Evolutionary conservation across 2,329 filamentous ascomycete species (phyloP).

Genomic region (Chalaropsis thielavioides): DNA sequence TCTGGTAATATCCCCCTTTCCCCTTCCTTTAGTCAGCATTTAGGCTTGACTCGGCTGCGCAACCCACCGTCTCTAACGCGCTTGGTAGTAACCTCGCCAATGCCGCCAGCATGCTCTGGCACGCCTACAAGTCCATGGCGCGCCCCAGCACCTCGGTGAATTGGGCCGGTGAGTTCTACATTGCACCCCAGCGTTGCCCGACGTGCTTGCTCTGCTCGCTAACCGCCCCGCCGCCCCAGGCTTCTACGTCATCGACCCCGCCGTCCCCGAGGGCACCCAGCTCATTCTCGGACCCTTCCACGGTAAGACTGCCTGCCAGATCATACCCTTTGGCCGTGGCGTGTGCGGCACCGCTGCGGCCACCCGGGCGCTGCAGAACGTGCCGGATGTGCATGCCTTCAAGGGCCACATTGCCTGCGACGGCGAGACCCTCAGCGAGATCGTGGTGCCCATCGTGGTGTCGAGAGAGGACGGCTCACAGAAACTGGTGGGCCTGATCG

Average conservation of each 20-base stretch:
- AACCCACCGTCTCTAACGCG: neutral
- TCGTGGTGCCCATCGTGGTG: constrained; percentile 58
- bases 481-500: constrained; percentile 58
- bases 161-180: constrained; percentile 47
- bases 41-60: neutral
- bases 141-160: constrained; percentile 54
- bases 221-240: constrained; percentile 31
- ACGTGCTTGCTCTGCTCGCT: constrained; percentile 6
- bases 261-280: constrained; percentile 26
- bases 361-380: constrained; percentile 46
- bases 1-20: neutral
- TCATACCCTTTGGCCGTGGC: constrained; percentile 55
- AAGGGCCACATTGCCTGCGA: constrained; percentile 76
- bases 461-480: constrained; percentile 23
- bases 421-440: constrained; percentile 59
- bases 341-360: constrained; percentile 61
- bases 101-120: constrained; percentile 61
- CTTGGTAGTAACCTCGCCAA: constrained; percentile 57
- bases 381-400: constrained; percentile 57
- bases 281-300: constrained; percentile 70
- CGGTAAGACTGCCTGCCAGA: constrained; percentile 67
- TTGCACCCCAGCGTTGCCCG: neutral
- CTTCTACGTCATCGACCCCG: constrained; percentile 54
- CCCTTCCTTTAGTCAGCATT: neutral
- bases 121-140: constrained; percentile 60